Percentiles rank a stretch among this genome's conserved stretches.
Conservation (phyloP, 345 rosid genomes). For the Eucalyptus lansdowneana region DNA sequence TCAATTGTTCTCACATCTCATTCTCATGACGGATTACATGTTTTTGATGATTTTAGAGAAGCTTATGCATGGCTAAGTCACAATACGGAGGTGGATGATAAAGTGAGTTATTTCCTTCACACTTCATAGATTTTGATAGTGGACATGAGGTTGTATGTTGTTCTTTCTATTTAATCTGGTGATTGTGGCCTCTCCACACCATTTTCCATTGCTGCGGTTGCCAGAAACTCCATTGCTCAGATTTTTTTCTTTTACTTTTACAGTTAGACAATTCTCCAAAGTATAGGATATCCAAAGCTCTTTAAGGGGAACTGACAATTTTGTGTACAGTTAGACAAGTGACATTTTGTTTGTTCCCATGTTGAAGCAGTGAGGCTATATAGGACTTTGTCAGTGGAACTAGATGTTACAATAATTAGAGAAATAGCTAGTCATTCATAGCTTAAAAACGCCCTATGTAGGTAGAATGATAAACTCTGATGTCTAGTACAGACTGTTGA, state of each 20-base stretch:
- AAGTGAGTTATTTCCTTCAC: conserved; percentile 29
- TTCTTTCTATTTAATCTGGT: not conserved
- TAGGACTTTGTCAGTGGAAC: not conserved
- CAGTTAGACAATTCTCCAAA: not conserved
- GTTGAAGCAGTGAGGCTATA: not conserved
- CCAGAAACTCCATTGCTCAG: not conserved
- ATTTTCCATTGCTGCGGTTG: not conserved
- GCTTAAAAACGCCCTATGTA: not conserved
- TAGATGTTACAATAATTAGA: not conserved
- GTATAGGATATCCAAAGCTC: not conserved
- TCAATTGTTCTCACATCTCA: conserved; percentile 88
- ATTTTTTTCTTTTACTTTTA: not conserved
- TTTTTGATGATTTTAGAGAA: conserved; percentile 98
- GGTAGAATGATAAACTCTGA: not conserved
- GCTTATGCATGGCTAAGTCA: conserved; percentile 93
- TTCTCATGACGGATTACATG: conserved; percentile 73
- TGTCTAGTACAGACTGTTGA: not conserved
- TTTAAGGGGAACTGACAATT: not conserved
- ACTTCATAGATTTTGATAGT: not conserved
- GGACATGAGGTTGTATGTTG: not conserved
- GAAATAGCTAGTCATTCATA: not conserved
- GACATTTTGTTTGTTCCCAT: not conserved
- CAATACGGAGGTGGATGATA: conserved; percentile 98
- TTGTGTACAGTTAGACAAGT: not conserved
- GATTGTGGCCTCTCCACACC: not conserved